These are phyloP conservation scores for Venturia asperata DNA, from an alignment of 2,329 filamentous ascomycete species.

Conservation along the genomic window DNA sequence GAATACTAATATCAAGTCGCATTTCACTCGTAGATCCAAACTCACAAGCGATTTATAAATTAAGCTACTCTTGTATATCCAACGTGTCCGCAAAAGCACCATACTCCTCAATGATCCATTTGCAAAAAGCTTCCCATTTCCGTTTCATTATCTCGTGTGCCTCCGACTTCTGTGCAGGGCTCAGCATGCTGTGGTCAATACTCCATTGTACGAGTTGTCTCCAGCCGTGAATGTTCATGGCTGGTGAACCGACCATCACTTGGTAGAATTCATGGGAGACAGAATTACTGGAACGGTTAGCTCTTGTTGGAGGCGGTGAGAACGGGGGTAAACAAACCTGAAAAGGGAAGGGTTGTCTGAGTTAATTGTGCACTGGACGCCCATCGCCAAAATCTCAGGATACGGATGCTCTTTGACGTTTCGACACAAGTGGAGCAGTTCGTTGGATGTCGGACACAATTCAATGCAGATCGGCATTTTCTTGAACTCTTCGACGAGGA, in stretches of 20 bases:
- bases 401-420: conserved; percentile 59
- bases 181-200: conserved; percentile 39
- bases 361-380: conserved; percentile 66
- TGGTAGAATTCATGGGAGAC: conserved; percentile 74
- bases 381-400: conserved; percentile 62
- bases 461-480: conserved; percentile 61
- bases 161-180: conserved; percentile 32
- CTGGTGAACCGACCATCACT: conserved; percentile 59
- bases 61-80: conserved; percentile 8
- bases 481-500: conserved; percentile 60
- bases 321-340: conserved; percentile 39
- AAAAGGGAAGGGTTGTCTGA: conserved; percentile 71
- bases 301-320: too few relatives aligned
- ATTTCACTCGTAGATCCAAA: not conserved
- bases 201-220: conserved; percentile 52
- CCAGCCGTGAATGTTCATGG: conserved; percentile 64
- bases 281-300: conserved; percentile 47
- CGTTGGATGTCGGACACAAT: conserved; percentile 70
- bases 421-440: conserved; percentile 63
- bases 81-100: conserved; percentile 22
- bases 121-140: conserved; percentile 54
- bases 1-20: not conserved
- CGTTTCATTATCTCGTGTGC: conserved; percentile 43
- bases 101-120: conserved; percentile 42
- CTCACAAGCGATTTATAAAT: too few relatives aligned